Base-by-base conservation (phyloP, 106 monocot genomes). In the Gastrodia elata region DNA sequence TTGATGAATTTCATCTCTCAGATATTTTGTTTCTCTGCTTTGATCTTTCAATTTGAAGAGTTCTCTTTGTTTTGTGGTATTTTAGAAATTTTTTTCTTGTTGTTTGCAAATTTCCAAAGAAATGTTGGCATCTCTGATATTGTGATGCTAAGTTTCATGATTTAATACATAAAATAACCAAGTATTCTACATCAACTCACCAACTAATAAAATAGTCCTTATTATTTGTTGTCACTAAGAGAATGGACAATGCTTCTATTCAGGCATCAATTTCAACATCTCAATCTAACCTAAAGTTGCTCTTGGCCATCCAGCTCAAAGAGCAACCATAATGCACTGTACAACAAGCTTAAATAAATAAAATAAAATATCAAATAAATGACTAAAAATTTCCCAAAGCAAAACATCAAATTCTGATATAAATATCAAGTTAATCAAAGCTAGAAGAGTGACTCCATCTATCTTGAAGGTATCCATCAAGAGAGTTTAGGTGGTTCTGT, bases 391-490 rank as follows among this genome's bases (percentile, higher is more conserved):
- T 26, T 8, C 57, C 57, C 25, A 5, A 57, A 57, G 4, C 22
- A 57, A 57, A 57, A 57, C 7, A 57, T 25, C 25, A 57, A 57
- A 57, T 24, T 1, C 2, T 44, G 16, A 2, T 2, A 44, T n/a
- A 52, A 5, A 52, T n/a, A n/a, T 52, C 2, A 70, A 57, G 65
- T 72, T 76, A 90, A 64, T 91, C 82, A 73, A 94, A 91, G 78
- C 94, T 91, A 11, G 91, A 89, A 2, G 91, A 89, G 15, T 83
- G 74, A 71, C 94, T 95, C 75, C 89, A 89, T 26, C 89, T 68
- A 13, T 81, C 91, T 75, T 73, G 65, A 42, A 91, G 69, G 67
- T 95, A 91, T 5, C 87, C 91, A 76, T 91, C 91, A 30, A 87
- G 55, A 26, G 84, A 80, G 43, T 71, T 78, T 1, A 80, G 75